phyloP scores from a whole-genome alignment of 2,329 filamentous ascomycete species.

The Aureobasidium sp. region DNA sequence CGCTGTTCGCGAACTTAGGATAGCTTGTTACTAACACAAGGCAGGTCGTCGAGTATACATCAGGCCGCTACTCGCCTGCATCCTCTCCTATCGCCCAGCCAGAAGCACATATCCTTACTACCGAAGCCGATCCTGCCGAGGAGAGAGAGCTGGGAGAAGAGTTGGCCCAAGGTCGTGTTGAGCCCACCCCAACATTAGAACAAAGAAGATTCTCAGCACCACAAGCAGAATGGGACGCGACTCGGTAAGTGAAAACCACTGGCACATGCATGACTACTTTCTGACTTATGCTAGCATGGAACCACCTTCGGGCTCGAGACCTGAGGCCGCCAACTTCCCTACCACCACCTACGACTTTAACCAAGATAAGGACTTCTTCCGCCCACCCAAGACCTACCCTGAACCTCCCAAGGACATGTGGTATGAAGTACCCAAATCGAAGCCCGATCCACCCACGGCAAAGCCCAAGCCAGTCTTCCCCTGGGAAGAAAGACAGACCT shows the following conservation, averaged over 20 bases:
- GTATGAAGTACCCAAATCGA: conserved; percentile 63
- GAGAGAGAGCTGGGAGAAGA: conserved; percentile 35
- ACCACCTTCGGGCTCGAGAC: conserved; percentile 58
- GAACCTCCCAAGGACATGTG: conserved; percentile 82
- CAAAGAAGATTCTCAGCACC: conserved; percentile 50
- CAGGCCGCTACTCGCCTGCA: conserved; percentile 14
- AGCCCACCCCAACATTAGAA: conserved; percentile 38
- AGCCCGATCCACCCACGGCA: conserved; percentile 50
- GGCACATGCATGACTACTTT: neutral
- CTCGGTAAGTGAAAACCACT: conserved; percentile 37
- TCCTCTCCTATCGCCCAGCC: conserved; percentile 14
- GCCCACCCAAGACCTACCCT: conserved; percentile 68
- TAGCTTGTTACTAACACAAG: conserved; percentile 10
- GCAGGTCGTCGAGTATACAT: conserved; percentile 15
- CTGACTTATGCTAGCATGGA: conserved; percentile 19
- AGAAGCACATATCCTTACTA: conserved; percentile 28
- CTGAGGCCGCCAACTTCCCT: conserved; percentile 80
- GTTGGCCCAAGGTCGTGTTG: conserved; percentile 34
- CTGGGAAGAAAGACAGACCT: conserved; percentile 67
- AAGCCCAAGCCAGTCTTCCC: conserved; percentile 71
- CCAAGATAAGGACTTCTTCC: conserved; percentile 63
- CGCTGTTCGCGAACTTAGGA: neutral
- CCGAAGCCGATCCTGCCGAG: conserved; percentile 38
- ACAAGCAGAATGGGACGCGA: conserved; percentile 54
- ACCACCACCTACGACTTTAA: conserved; percentile 76